Conservation (phyloP, 139 green algal genomes). For the Mychonastes homosphaera region DNA sequence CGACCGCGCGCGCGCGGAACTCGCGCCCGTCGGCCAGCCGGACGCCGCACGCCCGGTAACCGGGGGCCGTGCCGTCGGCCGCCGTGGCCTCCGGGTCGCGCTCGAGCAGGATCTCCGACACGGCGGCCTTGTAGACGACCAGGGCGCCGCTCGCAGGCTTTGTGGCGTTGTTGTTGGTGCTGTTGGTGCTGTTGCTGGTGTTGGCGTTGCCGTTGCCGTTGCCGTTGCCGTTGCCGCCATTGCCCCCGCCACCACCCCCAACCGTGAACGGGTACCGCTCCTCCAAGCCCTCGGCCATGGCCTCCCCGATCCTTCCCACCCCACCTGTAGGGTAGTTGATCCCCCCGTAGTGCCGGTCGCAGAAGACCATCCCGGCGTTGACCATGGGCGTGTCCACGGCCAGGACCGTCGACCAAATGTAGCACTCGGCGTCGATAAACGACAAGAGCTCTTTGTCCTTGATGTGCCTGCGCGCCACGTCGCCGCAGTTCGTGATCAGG, state of each 20-base stretch:
- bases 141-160: constrained; percentile 54
- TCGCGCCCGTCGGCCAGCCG: constrained; percentile 65
- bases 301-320: constrained; percentile 72
- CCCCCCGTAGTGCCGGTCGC: constrained; percentile 82
- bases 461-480: constrained; percentile 76
- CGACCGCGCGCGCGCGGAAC: constrained; percentile 58
- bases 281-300: constrained; percentile 36
- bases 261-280: no score
- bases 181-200: no score
- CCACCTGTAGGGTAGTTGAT: constrained; percentile 93
- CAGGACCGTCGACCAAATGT: constrained; percentile 83
- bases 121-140: constrained; percentile 85
- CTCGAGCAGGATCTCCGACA: constrained; percentile 62
- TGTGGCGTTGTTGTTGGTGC: no score
- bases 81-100: neutral
- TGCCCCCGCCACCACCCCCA: constrained; percentile 4
- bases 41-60: constrained; percentile 53
- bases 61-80: neutral
- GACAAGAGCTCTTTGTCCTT: constrained; percentile 79
- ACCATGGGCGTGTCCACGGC: constrained; percentile 90
- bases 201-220: constrained; percentile 67
- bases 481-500: constrained; percentile 70
- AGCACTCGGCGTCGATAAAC: constrained; percentile 97
- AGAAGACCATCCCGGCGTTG: constrained; percentile 86
- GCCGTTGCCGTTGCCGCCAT: constrained; percentile 62